A percentile compares a stretch with the other conserved stretches of the same genome.
Evolutionary conservation across 148 eudicot species (phyloP).

Genomic region (Linanthus parryae): DNA sequence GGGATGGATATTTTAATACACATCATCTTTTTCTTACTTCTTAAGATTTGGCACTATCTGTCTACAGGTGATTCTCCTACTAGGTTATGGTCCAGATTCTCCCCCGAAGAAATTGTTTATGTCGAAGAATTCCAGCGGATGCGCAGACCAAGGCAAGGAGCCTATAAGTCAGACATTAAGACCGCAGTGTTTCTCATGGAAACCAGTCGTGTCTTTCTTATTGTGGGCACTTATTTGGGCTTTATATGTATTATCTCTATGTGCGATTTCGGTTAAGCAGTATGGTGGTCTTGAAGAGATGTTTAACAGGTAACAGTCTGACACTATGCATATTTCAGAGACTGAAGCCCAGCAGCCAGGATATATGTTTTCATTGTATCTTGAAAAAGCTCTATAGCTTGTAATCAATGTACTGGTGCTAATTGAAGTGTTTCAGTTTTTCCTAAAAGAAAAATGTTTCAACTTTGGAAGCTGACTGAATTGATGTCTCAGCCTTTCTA

Average conservation of each 20-base stretch:
- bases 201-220: constrained; percentile 46
- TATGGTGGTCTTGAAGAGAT: constrained; percentile 78
- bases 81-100: constrained; percentile 80
- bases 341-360: too few species aligned
- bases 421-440: too few species aligned
- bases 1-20: not conserved
- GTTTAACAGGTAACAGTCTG: constrained; percentile 86
- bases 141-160: constrained; percentile 19
- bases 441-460: too few species aligned
- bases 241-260: constrained; percentile 56
- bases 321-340: too few species aligned
- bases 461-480: too few species aligned
- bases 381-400: too few species aligned
- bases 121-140: constrained; percentile 18
- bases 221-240: constrained; percentile 76
- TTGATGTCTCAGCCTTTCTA: too few species aligned
- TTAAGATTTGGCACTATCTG: not conserved
- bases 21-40: not conserved
- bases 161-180: constrained; percentile 14
- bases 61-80: constrained; percentile 58
- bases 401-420: too few species aligned
- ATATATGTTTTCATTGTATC: too few species aligned
- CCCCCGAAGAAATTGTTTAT: constrained; percentile 72
- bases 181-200: constrained; percentile 51
- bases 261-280: constrained; percentile 61